Percentiles rank a stretch among this genome's conserved stretches.
Evolutionary conservation across 345 rosid species (phyloP).

Genomic region (Erucastrum elatum): DNA sequence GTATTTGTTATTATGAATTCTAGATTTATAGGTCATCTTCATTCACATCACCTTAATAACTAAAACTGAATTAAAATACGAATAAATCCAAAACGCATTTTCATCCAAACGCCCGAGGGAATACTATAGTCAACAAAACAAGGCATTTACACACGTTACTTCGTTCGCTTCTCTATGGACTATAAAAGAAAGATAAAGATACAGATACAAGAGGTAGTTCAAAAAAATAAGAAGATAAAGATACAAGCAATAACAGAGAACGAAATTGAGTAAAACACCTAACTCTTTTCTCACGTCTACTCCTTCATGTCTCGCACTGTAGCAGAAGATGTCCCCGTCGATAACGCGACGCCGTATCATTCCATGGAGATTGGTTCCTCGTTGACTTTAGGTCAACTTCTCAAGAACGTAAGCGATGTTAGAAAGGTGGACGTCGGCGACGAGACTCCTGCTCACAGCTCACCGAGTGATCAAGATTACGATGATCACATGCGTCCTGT

Average conservation of each 20-base stretch:
- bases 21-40: constrained; percentile 14
- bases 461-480: background rate
- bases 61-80: background rate
- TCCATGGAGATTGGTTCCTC: constrained; percentile 48
- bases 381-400: constrained; percentile 66
- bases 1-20: background rate
- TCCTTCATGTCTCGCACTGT: constrained; percentile 52
- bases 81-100: constrained; percentile 24
- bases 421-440: constrained; percentile 30
- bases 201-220: background rate
- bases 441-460: background rate
- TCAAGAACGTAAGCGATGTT: constrained; percentile 69
- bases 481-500: background rate
- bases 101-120: constrained; percentile 29
- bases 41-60: background rate
- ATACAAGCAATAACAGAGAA: background rate
- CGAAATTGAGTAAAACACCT: background rate
- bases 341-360: constrained; percentile 37
- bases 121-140: constrained; percentile 27
- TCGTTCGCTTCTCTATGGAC: background rate
- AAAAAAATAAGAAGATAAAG: background rate
- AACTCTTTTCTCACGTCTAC: constrained; percentile 13
- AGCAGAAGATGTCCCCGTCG: constrained; percentile 24
- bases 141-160: background rate
- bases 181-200: no score